Conservation (phyloP, 768 basidiomycete genomes). For the Pisolithus sp. region DNA sequence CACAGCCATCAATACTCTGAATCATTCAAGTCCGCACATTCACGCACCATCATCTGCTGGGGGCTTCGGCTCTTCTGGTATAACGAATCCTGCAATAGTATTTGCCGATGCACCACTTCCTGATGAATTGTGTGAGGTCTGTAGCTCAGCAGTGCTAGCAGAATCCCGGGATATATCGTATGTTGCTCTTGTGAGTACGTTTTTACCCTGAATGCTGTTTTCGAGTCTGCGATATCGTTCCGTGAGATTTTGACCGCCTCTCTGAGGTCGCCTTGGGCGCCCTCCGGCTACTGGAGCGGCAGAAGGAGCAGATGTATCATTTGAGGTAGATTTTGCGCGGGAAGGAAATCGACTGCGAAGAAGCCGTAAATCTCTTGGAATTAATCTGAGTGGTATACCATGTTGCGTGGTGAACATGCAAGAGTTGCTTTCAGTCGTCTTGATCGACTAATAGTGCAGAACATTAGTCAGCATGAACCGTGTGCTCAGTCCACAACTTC, state of each 20-base stretch:
- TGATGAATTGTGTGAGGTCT: background rate
- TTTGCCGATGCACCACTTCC: background rate
- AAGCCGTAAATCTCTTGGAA: too few species aligned
- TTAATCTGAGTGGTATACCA: too few species aligned
- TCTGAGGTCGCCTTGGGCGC: background rate
- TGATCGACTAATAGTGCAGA: too few species aligned
- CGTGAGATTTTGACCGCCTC: conserved; percentile 55
- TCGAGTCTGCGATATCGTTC: conserved; percentile 53
- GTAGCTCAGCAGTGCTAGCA: conserved; percentile 2
- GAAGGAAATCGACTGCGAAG: too few species aligned
- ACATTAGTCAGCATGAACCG: too few species aligned
- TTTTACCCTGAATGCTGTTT: conserved; percentile 42
- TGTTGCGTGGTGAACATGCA: too few species aligned
- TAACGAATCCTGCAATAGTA: conserved; percentile 21
- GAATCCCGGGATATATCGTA: conserved; percentile 15
- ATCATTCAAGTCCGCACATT: background rate
- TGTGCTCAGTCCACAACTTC: too few species aligned
- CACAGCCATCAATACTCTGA: background rate
- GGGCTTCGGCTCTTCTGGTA: conserved; percentile 56
- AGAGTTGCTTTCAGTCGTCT: too few species aligned
- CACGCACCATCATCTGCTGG: conserved; percentile 62
- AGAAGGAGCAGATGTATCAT: too few species aligned
- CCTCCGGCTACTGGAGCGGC: background rate
- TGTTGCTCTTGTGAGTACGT: conserved; percentile 28
- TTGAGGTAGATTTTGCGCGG: too few species aligned